Evolutionary conservation across 495 filamentous ascomycete genomes (phyloP), one percentile per base, ranked within the genome.

Genomic region (Chaetomium cochliodes): DNA sequence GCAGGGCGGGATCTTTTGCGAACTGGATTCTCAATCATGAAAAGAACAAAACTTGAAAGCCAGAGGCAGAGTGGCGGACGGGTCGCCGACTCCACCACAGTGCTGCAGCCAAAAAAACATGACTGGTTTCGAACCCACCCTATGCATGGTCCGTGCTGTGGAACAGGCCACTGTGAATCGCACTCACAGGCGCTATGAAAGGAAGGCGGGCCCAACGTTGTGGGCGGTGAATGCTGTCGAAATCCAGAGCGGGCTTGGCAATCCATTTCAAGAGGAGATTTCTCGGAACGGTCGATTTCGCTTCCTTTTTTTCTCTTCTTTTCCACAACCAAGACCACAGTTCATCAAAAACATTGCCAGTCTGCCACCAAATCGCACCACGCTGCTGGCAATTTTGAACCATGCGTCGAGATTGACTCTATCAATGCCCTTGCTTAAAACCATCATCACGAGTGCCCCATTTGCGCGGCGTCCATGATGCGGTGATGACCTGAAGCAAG

Each of bases 391-490:
- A 86, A 90, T 82, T 92, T 89, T 88, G 87, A 90, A 90, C 85
- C 87, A 9, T 91, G 87, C 84, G 93, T 82, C 79, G 72, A 80
- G 80, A 80, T 75, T 65, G 66, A 81, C 79, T 78, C 65, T 65
- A 62, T 66, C 56, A 79, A 81, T 63, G 81, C 86, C 89, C 86
- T 90, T 88, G 91, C 65, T 84, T 91, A 98, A 98, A 98, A 98
- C 93, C 93, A 92, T 97, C 87, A 87, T 92, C 89, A 92, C 90
- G 93, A 98, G 93, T 90, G 91, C 87, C 88, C 80, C 84, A 70
- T 74, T 82, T 76, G 92, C 62, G 75, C 69, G 73, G 88, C 87
- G 83, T 78, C 91, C 93, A 98, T 93, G 93, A 98, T 87, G 82
- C 87, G 91, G 77, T 92, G 93, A 97, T 92, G 93, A 98, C 93